Percentiles rank a stretch among this genome's conserved stretches.
phyloP scores from a whole-genome alignment of 129 eudicot genomes.

The Arctium minus region DNA sequence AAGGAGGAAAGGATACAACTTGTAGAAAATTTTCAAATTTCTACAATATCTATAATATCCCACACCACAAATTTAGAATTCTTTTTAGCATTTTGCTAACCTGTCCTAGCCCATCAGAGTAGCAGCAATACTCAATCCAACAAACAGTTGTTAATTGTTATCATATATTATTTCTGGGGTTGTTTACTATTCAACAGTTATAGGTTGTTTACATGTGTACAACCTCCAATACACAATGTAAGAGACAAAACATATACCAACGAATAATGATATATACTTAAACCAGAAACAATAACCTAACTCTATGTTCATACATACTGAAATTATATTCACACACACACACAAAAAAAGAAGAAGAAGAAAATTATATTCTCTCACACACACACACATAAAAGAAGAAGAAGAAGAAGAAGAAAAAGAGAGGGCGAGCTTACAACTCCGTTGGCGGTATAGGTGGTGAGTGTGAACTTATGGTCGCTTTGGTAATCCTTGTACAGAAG shows the following conservation, averaged over 20 bases:
- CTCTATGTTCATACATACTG: not conserved
- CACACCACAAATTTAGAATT: not conserved
- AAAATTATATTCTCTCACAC: not conserved
- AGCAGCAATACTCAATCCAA: not conserved
- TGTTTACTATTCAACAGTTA: not conserved
- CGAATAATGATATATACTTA: not conserved
- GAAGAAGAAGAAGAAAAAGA: not conserved
- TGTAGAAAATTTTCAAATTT: not conserved
- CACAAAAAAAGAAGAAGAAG: not conserved
- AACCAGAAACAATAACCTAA: conserved; percentile 3
- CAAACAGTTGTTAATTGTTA: not conserved
- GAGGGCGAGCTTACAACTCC: conserved; percentile 54
- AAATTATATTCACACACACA: not conserved
- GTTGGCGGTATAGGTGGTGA: conserved; percentile 63
- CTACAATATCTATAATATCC: not conserved
- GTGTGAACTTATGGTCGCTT: conserved; percentile 71
- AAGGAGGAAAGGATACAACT: not conserved
- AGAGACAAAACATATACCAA: not conserved
- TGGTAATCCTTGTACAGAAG: conserved; percentile 85
- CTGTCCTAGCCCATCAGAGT: not conserved
- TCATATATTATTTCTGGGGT: not conserved
- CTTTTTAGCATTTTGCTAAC: not conserved
- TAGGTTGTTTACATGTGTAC: not conserved
- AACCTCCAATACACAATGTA: not conserved
- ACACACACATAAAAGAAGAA: not conserved